Percentiles rank a stretch among this genome's conserved stretches.
Evolutionary conservation across 345 rosid genomes (phyloP).

Genomic region (Syzygium jambos): DNA sequence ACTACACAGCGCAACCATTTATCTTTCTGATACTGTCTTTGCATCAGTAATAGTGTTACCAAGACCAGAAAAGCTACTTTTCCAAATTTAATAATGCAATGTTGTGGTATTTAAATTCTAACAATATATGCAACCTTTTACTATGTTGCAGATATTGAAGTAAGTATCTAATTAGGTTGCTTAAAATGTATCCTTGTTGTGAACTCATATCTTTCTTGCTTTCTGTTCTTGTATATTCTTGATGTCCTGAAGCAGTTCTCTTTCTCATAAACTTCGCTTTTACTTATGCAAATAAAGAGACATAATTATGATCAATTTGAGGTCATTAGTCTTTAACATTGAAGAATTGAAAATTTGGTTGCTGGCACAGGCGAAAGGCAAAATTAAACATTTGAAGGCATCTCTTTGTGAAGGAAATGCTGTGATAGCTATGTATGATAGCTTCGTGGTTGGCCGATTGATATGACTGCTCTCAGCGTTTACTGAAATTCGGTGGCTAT

Average conservation of each 20-base stretch:
- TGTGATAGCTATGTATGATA: not conserved
- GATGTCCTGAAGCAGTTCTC: not conserved
- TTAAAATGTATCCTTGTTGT: no score
- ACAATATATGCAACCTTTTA: not conserved
- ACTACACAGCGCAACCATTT: not conserved
- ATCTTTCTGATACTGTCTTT: not conserved
- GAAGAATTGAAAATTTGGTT: not conserved
- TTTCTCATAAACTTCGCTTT: not conserved
- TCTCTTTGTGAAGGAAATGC: not conserved
- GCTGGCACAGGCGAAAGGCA: not conserved
- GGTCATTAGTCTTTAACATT: not conserved
- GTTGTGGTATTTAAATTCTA: not conserved
- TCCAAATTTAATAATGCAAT: not conserved
- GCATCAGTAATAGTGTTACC: not conserved
- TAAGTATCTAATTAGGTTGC: not conserved
- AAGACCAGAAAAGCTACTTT: not conserved
- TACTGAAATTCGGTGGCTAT: not conserved
- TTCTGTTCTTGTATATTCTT: not conserved
- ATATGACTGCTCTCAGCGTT: not conserved
- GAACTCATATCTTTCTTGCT: not conserved
- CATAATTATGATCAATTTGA: no score
- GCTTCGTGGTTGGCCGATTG: not conserved
- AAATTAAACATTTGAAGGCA: not conserved
- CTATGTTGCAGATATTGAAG: not conserved
- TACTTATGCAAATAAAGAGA: not conserved